Evolutionary conservation across 495 filamentous ascomycete genomes (phyloP).

Genomic region (Tetracladium setigerum): DNA sequence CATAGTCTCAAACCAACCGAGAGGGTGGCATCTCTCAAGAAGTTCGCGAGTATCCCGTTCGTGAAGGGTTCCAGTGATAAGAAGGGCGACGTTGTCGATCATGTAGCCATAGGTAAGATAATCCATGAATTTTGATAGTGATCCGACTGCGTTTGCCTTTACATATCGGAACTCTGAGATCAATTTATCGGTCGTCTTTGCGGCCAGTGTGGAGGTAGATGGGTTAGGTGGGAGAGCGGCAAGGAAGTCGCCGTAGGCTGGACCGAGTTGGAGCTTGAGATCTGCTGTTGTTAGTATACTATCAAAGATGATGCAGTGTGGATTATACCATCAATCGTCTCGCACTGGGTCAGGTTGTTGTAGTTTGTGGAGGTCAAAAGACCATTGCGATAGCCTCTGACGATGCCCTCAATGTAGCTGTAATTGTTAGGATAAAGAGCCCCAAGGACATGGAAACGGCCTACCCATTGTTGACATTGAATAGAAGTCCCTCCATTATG

Average conservation of each 20-base stretch:
- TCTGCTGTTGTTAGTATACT: conserved; percentile 45
- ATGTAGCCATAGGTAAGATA: conserved; percentile 99
- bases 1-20: conserved; percentile 99
- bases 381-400: conserved; percentile 91
- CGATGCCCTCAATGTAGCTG: conserved; percentile 93
- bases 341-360: conserved; percentile 94
- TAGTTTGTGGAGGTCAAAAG: conserved; percentile 90
- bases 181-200: conserved; percentile 95
- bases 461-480: conserved; percentile 92
- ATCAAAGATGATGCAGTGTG: conserved; percentile 2
- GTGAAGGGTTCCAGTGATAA: conserved; percentile 97
- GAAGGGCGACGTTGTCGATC: conserved; percentile 98
- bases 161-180: conserved; percentile 96
- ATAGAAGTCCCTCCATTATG: conserved; percentile 90
- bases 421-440: conserved; percentile 20
- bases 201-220: conserved; percentile 88
- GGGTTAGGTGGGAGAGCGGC: conserved; percentile 90
- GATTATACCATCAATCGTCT: conserved; percentile 84
- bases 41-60: conserved; percentile 96
- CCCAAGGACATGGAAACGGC: conserved; percentile 17
- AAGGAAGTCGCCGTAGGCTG: conserved; percentile 96
- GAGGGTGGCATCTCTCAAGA: conserved; percentile 89
- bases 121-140: conserved; percentile 87
- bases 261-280: conserved; percentile 93
- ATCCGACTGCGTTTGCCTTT: conserved; percentile 82